These are phyloP conservation scores for Rhizopogon vesiculosus DNA, from an alignment of 768 basidiomycete species.

Conservation along the genomic window DNA sequence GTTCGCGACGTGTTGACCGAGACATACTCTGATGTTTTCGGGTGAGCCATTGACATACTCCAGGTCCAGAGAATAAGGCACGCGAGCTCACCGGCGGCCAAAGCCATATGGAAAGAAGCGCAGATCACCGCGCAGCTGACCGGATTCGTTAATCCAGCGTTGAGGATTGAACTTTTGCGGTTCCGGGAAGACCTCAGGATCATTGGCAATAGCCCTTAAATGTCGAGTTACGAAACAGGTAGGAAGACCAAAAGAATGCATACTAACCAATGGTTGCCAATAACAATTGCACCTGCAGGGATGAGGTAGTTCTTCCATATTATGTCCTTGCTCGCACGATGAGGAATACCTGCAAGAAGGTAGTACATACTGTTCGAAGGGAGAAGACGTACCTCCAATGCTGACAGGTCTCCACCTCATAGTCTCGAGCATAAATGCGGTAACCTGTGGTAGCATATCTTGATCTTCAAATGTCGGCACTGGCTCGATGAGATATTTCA, in stretches of 20 bases:
- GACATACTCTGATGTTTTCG: constrained; percentile 40
- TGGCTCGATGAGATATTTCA: constrained; percentile 3
- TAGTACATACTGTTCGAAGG: not conserved
- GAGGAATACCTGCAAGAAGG: constrained; percentile 41
- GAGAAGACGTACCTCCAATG: constrained; percentile 19
- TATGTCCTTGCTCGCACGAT: constrained; percentile 58
- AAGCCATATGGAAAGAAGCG: constrained; percentile 31
- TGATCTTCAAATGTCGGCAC: constrained; percentile 34
- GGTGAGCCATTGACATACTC: not conserved
- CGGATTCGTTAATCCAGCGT: constrained; percentile 38
- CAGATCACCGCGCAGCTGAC: constrained; percentile 21
- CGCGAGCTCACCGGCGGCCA: constrained; percentile 23
- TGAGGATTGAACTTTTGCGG: constrained; percentile 52
- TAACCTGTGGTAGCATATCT: constrained; percentile 28
- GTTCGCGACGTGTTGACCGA: constrained; percentile 42
- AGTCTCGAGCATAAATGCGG: constrained; percentile 32
- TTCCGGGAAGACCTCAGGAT: constrained; percentile 48
- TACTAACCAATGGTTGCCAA: constrained; percentile 34
- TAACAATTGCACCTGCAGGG: constrained; percentile 33
- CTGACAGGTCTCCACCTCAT: constrained; percentile 34
- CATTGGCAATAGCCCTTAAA: constrained; percentile 40
- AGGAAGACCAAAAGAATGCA: not conserved
- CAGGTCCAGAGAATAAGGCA: not conserved
- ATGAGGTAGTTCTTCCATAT: constrained; percentile 32
- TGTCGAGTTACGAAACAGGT: not conserved